These are phyloP conservation scores for Friedmanniomyces simplex DNA, from an alignment of 495 filamentous ascomycete species.

Conservation along the genomic window DNA sequence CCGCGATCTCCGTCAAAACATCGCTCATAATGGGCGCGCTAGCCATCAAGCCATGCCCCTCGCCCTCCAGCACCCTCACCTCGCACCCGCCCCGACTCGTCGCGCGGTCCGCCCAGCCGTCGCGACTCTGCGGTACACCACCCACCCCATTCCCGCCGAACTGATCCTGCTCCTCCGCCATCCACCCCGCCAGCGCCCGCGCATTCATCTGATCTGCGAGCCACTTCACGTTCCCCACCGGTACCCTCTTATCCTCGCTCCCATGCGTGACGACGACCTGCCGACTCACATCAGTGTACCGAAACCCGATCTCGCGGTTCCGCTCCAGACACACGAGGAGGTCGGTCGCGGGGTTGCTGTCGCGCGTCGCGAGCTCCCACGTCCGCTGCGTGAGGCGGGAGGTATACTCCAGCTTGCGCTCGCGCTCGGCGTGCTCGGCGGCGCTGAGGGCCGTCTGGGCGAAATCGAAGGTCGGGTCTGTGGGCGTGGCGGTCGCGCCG, in stretches of 20 bases:
- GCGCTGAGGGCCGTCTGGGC: constrained; percentile 14
- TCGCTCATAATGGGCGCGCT: constrained; percentile 85
- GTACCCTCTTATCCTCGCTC: constrained; percentile 80
- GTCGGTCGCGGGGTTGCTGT: constrained; percentile 90
- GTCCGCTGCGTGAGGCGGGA: constrained; percentile 78
- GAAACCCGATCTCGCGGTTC: constrained; percentile 83
- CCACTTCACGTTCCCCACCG: constrained; percentile 91
- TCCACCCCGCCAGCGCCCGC: constrained; percentile 34
- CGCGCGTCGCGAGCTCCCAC: constrained; percentile 86
- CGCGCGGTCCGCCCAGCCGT: constrained; percentile 2
- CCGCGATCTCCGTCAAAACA: constrained; percentile 83
- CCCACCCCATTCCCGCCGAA: not conserved
- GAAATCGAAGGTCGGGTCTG: constrained; percentile 19
- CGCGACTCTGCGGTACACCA: not conserved
- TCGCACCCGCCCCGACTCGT: constrained; percentile 38
- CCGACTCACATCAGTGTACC: constrained; percentile 89
- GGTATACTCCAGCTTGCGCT: constrained; percentile 52
- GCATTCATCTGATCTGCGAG: constrained; percentile 84
- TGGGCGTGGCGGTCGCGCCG: constrained; percentile 18
- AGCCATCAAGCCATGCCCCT: constrained; percentile 95
- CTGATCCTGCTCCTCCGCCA: not conserved
- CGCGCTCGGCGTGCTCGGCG: constrained; percentile 16
- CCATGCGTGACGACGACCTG: constrained; percentile 91
- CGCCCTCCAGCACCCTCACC: constrained; percentile 79
- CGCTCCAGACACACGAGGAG: constrained; percentile 88